Percentiles rank a stretch among this genome's conserved stretches.
phyloP scores from a whole-genome alignment of 805 yeast genomes.

The Clavispora vitiphila region DNA sequence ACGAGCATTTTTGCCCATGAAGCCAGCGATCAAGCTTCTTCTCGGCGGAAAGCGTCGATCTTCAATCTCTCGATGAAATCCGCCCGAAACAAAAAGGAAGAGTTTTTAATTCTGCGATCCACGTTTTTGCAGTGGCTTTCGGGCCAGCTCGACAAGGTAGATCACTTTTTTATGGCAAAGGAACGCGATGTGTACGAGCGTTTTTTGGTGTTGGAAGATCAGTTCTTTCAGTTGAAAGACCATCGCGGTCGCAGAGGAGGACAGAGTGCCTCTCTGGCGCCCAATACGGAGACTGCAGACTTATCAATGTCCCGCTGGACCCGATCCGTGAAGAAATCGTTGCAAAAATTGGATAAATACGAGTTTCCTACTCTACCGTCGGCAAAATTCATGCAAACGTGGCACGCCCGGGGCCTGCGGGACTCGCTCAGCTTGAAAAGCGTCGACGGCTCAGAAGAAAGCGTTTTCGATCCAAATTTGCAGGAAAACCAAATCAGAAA shows the following conservation, averaged over 20 bases:
- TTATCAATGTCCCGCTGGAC: constrained; percentile 8
- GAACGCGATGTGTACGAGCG: constrained; percentile 60
- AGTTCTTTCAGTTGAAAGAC: constrained; percentile 57
- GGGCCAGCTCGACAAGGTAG: constrained; percentile 53
- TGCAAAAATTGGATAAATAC: constrained; percentile 19
- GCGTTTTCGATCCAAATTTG: constrained; percentile 26
- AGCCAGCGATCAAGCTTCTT: background rate
- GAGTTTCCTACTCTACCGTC: constrained; percentile 42
- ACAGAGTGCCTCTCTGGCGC: constrained; percentile 24
- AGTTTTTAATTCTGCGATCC: constrained; percentile 8
- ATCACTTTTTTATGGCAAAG: constrained; percentile 52
- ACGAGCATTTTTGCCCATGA: background rate
- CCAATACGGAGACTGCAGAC: background rate
- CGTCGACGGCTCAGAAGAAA: constrained; percentile 7
- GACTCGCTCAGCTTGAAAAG: constrained; percentile 1
- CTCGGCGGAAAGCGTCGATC: constrained; percentile 14
- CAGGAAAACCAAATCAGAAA: constrained; percentile 37
- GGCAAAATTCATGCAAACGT: constrained; percentile 22
- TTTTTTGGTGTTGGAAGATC: constrained; percentile 60
- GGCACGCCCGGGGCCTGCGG: constrained; percentile 6
- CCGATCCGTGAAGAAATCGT: background rate
- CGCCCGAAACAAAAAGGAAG: constrained; percentile 14
- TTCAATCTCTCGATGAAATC: constrained; percentile 20
- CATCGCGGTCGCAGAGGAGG: constrained; percentile 40
- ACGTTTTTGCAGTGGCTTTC: constrained; percentile 69